These are phyloP conservation scores for Ustilaginoidea virens DNA, from an alignment of 2,329 filamentous ascomycete species.

Conservation along the genomic window DNA sequence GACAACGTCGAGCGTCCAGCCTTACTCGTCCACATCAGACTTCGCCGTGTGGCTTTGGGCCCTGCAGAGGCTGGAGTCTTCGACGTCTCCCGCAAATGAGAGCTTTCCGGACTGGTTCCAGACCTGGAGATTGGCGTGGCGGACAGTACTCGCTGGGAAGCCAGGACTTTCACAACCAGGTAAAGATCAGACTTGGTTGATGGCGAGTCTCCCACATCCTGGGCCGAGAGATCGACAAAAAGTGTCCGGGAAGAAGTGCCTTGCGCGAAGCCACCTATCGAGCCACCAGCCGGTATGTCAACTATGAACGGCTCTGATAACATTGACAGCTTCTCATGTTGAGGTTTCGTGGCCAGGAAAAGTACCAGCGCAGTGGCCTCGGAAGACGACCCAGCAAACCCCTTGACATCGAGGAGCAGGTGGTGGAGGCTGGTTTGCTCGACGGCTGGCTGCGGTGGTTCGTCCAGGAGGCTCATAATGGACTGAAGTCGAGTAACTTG, in stretches of 20 bases:
- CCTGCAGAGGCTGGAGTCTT: conserved; percentile 33
- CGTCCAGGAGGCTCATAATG: conserved; percentile 84
- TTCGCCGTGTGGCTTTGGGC: conserved; percentile 42
- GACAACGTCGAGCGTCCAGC: conserved; percentile 38
- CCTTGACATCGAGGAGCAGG: conserved; percentile 68
- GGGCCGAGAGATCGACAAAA: conserved; percentile 70
- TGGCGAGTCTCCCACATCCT: conserved; percentile 50
- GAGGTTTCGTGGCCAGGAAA: conserved; percentile 58
- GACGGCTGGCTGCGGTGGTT: conserved; percentile 51
- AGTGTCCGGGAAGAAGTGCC: conserved; percentile 64
- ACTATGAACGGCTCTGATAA: conserved; percentile 76
- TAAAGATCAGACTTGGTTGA: conserved; percentile 60
- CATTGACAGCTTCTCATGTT: conserved; percentile 44
- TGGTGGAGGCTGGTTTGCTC: conserved; percentile 67
- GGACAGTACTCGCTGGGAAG: conserved; percentile 33
- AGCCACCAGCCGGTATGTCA: conserved; percentile 59
- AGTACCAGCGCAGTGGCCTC: conserved; percentile 63
- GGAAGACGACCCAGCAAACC: conserved; percentile 62
- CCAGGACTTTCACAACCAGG: conserved; percentile 67
- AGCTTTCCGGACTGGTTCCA: conserved; percentile 26
- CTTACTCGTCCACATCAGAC: conserved; percentile 56
- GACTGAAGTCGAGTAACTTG: conserved; percentile 86
- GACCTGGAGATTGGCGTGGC: conserved; percentile 35
- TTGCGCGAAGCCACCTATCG: conserved; percentile 47
- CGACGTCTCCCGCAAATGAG: conserved; percentile 25